Percentiles rank a stretch among this genome's conserved stretches.
Conservation (phyloP, 2,329 filamentous ascomycete species). For the Rutstroemia sp. region DNA sequence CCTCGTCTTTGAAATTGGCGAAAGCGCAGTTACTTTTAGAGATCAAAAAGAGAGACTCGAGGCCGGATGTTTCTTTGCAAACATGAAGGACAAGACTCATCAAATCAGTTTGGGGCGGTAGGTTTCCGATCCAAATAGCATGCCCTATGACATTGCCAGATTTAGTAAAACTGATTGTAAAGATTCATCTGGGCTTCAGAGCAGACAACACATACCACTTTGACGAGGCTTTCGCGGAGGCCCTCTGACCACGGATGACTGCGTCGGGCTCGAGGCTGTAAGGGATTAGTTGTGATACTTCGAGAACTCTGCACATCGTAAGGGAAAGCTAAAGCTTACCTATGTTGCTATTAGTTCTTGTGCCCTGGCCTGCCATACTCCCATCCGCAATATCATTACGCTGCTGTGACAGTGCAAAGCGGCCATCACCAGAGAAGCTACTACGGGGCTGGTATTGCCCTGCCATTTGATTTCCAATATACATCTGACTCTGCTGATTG, state of each 20-base stretch:
- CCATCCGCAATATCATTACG: slow-evolving; percentile 13
- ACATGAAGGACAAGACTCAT: slow-evolving; percentile 87
- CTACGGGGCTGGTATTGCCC: slow-evolving; percentile 17
- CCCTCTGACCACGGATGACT: slow-evolving; percentile 41
- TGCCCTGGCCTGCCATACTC: slow-evolving; percentile 2
- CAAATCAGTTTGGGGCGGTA: slow-evolving; percentile 76
- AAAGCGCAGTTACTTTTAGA: slow-evolving; percentile 97
- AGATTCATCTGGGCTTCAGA: not conserved
- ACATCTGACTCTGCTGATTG: slow-evolving; percentile 18
- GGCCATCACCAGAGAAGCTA: slow-evolving; percentile 16
- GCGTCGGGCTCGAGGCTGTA: slow-evolving; percentile 29
- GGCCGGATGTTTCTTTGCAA: slow-evolving; percentile 63
- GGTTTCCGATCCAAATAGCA: slow-evolving; percentile 92
- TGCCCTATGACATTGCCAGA: slow-evolving; percentile 51
- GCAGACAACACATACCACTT: slow-evolving; percentile 42
- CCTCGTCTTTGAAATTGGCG: slow-evolving; percentile 84
- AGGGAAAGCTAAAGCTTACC: slow-evolving; percentile 21
- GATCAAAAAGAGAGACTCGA: slow-evolving; percentile 89
- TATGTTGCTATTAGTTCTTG: slow-evolving; percentile 16
- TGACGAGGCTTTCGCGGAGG: slow-evolving; percentile 51
- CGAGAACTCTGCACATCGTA: not conserved
- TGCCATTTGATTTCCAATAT: slow-evolving; percentile 10
- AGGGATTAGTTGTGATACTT: slow-evolving; percentile 6
- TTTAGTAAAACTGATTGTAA: not conserved
- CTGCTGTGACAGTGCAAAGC: slow-evolving; percentile 11